phyloP scores from a whole-genome alignment of 2,329 filamentous ascomycete species.

The Eurotiales sp. region DNA sequence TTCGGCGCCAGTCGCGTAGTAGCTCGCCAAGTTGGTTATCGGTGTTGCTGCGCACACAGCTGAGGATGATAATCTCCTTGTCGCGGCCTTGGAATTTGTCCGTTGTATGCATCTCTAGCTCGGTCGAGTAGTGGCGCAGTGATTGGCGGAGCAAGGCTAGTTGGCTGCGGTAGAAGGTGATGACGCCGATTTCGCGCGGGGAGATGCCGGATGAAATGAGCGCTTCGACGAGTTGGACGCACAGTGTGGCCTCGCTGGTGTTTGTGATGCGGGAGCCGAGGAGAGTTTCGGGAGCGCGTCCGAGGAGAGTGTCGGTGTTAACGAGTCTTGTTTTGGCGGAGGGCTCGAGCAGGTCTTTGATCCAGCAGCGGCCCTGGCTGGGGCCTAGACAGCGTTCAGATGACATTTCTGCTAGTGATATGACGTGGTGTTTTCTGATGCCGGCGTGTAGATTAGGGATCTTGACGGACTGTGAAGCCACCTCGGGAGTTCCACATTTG shows the following conservation, averaged over 20 bases:
- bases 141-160: conserved; percentile 74
- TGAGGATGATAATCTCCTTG: conserved; percentile 87
- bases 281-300: conserved; percentile 58
- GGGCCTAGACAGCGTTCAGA: conserved; percentile 53
- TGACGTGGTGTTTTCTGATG: conserved; percentile 56
- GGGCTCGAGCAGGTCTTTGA: conserved; percentile 67
- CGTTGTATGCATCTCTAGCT: conserved; percentile 91
- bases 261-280: conserved; percentile 88
- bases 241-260: conserved; percentile 71
- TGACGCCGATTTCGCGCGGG: conserved; percentile 78
- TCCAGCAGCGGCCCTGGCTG: conserved; percentile 62
- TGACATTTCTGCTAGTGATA: conserved; percentile 20
- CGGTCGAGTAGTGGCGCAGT: conserved; percentile 56
- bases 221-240: conserved; percentile 74
- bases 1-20: conserved; percentile 82
- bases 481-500: conserved; percentile 77
- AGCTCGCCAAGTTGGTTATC: conserved; percentile 81
- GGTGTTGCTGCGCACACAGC: conserved; percentile 83
- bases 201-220: conserved; percentile 73
- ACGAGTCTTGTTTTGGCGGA: conserved; percentile 75
- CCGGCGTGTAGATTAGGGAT: conserved; percentile 63
- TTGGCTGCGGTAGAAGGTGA: conserved; percentile 95
- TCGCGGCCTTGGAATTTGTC: conserved; percentile 96
- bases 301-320: conserved; percentile 75
- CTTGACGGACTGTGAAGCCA: conserved; percentile 65